These are phyloP conservation scores for Taxillus chinensis DNA, from an alignment of 164 flowering plant genomes.

Conservation along the genomic window DNA sequence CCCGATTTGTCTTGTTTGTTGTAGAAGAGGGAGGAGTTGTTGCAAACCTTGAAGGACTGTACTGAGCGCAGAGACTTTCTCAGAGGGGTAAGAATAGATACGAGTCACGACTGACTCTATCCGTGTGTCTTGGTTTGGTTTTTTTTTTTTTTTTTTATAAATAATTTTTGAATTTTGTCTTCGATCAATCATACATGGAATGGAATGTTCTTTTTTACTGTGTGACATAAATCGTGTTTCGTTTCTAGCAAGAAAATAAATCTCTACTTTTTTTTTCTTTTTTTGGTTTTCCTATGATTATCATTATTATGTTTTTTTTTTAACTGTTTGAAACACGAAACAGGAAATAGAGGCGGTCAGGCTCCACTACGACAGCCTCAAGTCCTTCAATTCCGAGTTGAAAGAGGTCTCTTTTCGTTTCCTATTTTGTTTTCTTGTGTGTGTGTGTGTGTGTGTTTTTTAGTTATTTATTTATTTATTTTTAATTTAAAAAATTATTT, in stretches of 20 bases:
- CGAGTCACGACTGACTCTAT: neutral
- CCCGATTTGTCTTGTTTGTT: neutral
- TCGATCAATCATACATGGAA: no score
- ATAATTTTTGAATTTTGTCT: no score
- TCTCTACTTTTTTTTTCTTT: no score
- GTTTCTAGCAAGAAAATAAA: no score
- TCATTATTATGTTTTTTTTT: no score
- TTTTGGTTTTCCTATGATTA: no score
- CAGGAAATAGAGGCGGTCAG: slow-evolving; percentile 27
- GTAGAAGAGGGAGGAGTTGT: slow-evolving; percentile 30
- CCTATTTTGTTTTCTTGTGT: neutral
- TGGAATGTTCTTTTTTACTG: no score
- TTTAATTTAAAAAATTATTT: neutral
- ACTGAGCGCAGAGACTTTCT: slow-evolving; percentile 16
- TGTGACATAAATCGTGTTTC: no score
- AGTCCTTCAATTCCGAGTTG: slow-evolving; percentile 17
- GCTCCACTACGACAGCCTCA: slow-evolving; percentile 7
- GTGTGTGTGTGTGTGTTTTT: neutral
- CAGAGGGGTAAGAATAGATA: slow-evolving; percentile 16
- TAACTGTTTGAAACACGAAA: neutral
- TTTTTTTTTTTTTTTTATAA: neutral
- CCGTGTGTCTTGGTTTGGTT: neutral
- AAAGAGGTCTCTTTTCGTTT: slow-evolving; percentile 19
- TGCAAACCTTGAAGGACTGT: slow-evolving; percentile 10
- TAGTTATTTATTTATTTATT: neutral